A percentile compares a stretch with the other conserved stretches of the same genome.
Evolutionary conservation across 2,329 filamentous ascomycete species (phyloP).

Genomic region (Catunica adiposa): DNA sequence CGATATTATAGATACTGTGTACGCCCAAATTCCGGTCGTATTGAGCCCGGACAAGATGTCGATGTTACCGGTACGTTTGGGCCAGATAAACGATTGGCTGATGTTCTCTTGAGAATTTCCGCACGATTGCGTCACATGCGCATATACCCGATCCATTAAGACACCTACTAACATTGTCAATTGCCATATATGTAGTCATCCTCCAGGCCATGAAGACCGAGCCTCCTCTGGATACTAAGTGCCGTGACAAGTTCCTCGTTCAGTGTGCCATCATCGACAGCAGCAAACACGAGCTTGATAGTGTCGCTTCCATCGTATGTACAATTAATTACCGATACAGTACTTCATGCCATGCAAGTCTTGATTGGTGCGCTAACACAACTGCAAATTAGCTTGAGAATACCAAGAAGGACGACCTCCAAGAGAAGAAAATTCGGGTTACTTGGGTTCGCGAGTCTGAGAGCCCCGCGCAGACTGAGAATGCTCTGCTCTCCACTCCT

Average conservation of each 20-base stretch:
- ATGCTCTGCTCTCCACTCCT: slow-evolving; percentile 13
- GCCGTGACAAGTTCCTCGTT: slow-evolving; percentile 94
- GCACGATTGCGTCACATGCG: slow-evolving; percentile 15
- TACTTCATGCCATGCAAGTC: not conserved
- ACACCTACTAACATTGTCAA: not conserved
- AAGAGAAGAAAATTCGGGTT: slow-evolving; percentile 93
- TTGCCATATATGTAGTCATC: slow-evolving; percentile 43
- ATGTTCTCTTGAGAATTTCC: not conserved
- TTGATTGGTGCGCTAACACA: not conserved
- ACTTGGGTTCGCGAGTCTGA: slow-evolving; percentile 53
- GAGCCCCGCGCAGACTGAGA: slow-evolving; percentile 20
- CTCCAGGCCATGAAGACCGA: slow-evolving; percentile 97
- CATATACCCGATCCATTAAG: slow-evolving; percentile 15
- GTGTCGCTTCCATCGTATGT: slow-evolving; percentile 64
- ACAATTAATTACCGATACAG: not conserved
- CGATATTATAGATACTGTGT: slow-evolving; percentile 67
- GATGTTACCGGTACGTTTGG: slow-evolving; percentile 66
- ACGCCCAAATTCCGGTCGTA: slow-evolving; percentile 87
- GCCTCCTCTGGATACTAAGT: slow-evolving; percentile 69
- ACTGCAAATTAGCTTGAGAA: slow-evolving; percentile 49
- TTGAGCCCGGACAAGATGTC: slow-evolving; percentile 77
- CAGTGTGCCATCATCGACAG: slow-evolving; percentile 68
- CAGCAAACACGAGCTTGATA: slow-evolving; percentile 67
- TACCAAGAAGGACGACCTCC: slow-evolving; percentile 60
- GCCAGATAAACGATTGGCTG: not conserved